phyloP scores from a whole-genome alignment of 2,329 filamentous ascomycete species.

The Chalara sp. region DNA sequence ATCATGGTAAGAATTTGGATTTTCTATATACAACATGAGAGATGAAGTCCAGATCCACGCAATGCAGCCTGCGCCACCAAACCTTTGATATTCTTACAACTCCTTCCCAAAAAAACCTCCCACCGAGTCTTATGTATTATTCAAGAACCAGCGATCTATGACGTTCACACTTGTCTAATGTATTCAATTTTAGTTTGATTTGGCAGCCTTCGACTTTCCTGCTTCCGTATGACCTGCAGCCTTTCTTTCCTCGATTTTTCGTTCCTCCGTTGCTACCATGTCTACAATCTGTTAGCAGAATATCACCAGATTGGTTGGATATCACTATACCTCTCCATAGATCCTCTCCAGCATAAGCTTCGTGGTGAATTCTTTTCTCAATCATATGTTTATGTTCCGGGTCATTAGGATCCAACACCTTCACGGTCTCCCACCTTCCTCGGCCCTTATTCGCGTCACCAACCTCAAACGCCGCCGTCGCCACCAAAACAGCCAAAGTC shows the following conservation, averaged over 20 bases:
- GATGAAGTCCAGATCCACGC: no score
- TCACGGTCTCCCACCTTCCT: constrained; percentile 78
- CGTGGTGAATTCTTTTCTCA: constrained; percentile 82
- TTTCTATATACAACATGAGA: not conserved
- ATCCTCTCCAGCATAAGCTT: constrained; percentile 82
- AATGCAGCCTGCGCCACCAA: no score
- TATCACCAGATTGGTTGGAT: not conserved
- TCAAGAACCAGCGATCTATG: no score
- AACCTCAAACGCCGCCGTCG: constrained; percentile 62
- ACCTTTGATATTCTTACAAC: no score
- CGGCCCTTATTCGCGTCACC: constrained; percentile 69
- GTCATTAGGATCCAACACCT: constrained; percentile 73
- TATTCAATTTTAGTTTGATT: not conserved
- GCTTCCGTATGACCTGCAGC: not conserved
- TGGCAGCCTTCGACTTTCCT: not conserved
- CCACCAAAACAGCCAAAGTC: constrained; percentile 61
- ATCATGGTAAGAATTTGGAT: not conserved
- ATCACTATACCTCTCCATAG: constrained; percentile 73
- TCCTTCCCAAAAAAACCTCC: no score
- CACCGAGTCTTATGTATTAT: no score
- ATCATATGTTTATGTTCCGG: constrained; percentile 76
- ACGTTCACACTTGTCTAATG: no score
- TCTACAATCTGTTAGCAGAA: constrained; percentile 42
- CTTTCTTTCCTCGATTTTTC: constrained; percentile 36
- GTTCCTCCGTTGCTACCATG: constrained; percentile 78